Evolutionary conservation across 371 early-diverging fungal species (phyloP).

Genomic region (Mortierella sp.): DNA sequence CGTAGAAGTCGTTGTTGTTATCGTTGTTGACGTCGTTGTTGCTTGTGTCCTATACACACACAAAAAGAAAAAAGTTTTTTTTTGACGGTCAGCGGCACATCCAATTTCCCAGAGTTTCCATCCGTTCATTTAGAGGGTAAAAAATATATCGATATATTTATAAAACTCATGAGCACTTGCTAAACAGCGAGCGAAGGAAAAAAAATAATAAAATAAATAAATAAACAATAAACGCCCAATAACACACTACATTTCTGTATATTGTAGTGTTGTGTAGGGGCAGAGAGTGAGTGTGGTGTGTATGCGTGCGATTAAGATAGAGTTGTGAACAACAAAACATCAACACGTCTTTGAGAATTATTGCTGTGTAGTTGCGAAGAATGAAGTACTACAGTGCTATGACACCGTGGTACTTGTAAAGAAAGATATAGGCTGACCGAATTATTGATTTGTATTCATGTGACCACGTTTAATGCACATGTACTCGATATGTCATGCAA

Average conservation of each 20-base stretch:
- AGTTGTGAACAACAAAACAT: no score
- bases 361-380: no score
- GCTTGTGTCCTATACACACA: neutral
- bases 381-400: no score
- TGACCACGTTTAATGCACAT: no score
- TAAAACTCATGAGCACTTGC: conserved; percentile 2
- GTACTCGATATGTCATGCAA: no score
- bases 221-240: neutral
- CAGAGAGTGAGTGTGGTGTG: no score
- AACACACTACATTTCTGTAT: neutral
- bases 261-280: no score
- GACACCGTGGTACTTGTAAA: no score
- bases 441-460: no score
- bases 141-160: neutral
- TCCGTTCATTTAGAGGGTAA: neutral
- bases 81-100: conserved; percentile 4
- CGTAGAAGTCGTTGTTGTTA: neutral
- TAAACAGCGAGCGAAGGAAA: neutral
- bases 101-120: conserved; percentile 4
- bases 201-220: neutral
- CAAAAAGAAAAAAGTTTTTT: neutral
- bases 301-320: no score
- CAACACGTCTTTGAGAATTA: no score
- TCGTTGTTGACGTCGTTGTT: neutral
- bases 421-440: neutral